A percentile compares a stretch with the other conserved stretches of the same genome.
Conservation (phyloP, 2,329 filamentous ascomycete species). For the Aquanectria penicillioides region DNA sequence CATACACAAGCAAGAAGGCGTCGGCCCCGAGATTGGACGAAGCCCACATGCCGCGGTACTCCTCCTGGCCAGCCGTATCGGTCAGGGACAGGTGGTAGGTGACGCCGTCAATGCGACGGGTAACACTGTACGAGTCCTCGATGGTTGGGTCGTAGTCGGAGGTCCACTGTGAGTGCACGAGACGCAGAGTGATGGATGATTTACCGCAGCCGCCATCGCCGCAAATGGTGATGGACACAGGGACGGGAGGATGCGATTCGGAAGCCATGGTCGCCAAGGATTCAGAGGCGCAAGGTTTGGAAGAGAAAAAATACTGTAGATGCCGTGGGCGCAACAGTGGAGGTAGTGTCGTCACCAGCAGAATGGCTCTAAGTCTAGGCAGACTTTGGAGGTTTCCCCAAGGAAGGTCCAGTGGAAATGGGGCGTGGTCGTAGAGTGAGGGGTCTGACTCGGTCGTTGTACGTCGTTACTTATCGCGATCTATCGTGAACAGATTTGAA, state of each 20-base stretch:
- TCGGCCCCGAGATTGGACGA: conserved; percentile 81
- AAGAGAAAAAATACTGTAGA: too few relatives aligned
- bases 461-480: background rate
- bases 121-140: conserved; percentile 87
- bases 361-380: too few relatives aligned
- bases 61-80: conserved; percentile 89
- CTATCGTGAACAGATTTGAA: background rate
- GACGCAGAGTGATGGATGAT: conserved; percentile 83
- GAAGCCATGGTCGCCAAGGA: conserved; percentile 36
- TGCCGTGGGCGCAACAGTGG: too few relatives aligned
- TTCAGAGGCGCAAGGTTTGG: too few relatives aligned
- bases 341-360: too few relatives aligned
- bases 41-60: conserved; percentile 89
- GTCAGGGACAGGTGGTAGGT: conserved; percentile 83
- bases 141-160: conserved; percentile 85
- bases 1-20: conserved; percentile 87
- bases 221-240: conserved; percentile 83
- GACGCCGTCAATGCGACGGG: conserved; percentile 81
- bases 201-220: conserved; percentile 88
- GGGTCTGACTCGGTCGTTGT: conserved; percentile 3
- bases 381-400: background rate
- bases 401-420: background rate
- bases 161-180: conserved; percentile 86
- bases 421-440: background rate
- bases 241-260: conserved; percentile 53